Base-by-base conservation (phyloP, 2,329 filamentous ascomycete species). In the Aspergillus versicolor region DNA sequence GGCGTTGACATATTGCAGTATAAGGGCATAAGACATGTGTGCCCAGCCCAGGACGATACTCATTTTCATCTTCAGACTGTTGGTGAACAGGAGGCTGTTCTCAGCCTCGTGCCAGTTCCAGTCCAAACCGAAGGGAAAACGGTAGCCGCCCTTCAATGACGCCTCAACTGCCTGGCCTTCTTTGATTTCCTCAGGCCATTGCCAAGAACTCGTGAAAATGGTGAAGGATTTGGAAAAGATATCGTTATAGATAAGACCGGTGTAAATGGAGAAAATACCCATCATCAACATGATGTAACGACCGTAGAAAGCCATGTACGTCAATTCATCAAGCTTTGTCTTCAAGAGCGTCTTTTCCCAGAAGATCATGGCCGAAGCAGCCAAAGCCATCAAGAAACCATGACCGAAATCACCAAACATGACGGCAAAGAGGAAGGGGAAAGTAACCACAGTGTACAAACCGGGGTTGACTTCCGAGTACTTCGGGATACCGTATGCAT, bases 41-140 rank as follows among this genome's bases (percentile, higher is more conserved):
- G 86, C 86, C 94, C 95, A 99, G 74, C 95, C 94, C 63, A 99
- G 84, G 64, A 99, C 85, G 72, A 99, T 97, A 80, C 91, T 95
- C 78, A 99, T 90, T 83, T 99, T 99, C 94, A 99, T 99, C 87
- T 99, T 99, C 84, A 94, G 95, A 77, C 90, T 95, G 88, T 99
- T 99, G 74, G 86, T 89, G 79, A 99, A 99, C 49, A 99, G 84
- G 19, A 99, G 83, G 60, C 95, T 89, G 69, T 99, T 99, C 69
- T 97, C 93, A 12, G 92, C 89, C 59, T 89, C 92, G 73, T 99
- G 95, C 94, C 94, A 99, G 70, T 88, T 90, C 87, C 88, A 96
- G 72, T 99, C 94, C 59, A 99, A 79, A 65, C 94, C 94, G 70
- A 99, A 96, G 15, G 95, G 93, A 74, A 97, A 99, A 51, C 92